Conservation (phyloP, 768 basidiomycete genomes). For the Lactarius tabidus region DNA sequence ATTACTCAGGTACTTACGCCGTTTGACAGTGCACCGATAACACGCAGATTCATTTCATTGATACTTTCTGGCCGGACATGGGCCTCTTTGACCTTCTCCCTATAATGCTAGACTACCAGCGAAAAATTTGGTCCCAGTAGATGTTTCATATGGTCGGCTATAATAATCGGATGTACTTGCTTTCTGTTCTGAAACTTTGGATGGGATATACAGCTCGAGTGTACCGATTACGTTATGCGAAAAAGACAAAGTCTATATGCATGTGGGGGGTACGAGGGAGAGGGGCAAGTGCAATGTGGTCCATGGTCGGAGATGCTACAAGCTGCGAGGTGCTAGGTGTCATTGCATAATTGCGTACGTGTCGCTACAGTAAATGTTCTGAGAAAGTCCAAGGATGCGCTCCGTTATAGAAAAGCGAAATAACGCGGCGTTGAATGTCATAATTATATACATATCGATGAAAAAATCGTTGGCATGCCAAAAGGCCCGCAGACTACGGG, state of each 20-base stretch:
- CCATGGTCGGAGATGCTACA: constrained; percentile 13
- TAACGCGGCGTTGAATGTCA: constrained; percentile 18
- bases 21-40: constrained; percentile 65
- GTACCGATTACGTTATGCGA: constrained; percentile 14
- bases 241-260: constrained; percentile 6
- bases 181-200: background rate
- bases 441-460: constrained; percentile 20
- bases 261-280: constrained; percentile 4
- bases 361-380: constrained; percentile 16
- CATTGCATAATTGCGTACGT: constrained; percentile 13
- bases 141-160: background rate
- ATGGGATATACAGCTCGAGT: constrained; percentile 1
- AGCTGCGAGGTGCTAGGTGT: constrained; percentile 10
- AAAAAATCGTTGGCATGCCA: constrained; percentile 7
- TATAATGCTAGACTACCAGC: constrained; percentile 84
- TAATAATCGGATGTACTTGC: background rate
- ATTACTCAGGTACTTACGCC: constrained; percentile 1
- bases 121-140: constrained; percentile 51
- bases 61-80: constrained; percentile 91
- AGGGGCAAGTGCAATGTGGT: constrained; percentile 4
- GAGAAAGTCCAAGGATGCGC: constrained; percentile 8
- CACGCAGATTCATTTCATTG: constrained; percentile 83
- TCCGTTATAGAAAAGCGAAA: constrained; percentile 13
- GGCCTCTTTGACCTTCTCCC: constrained; percentile 83
- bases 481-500: constrained; percentile 2